Evolutionary conservation across 345 rosid species (phyloP).

Genomic region (Limnanthes douglasii): DNA sequence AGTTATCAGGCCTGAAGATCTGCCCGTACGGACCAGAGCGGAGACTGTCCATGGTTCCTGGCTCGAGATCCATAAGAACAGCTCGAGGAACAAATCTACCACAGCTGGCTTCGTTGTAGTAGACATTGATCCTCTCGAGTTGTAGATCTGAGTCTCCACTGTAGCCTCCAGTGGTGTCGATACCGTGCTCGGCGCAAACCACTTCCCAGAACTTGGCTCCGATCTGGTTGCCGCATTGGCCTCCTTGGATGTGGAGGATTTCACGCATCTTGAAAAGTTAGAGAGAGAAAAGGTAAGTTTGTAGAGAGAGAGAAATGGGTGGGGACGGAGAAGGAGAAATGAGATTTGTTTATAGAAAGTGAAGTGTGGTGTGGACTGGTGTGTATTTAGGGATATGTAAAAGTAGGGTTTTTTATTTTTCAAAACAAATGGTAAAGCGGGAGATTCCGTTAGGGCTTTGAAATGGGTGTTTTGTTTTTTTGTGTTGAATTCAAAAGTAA

Average conservation of each 20-base stretch:
- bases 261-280: not conserved
- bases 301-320: no score
- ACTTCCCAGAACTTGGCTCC: conserved; percentile 74
- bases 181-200: conserved; percentile 51
- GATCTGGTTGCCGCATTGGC: conserved; percentile 5
- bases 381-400: no score
- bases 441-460: no score
- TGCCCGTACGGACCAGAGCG: conserved; percentile 3
- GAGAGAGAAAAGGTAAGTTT: no score
- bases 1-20: not conserved
- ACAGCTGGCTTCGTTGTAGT: not conserved
- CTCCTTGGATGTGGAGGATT: conserved; percentile 4
- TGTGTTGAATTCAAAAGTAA: no score
- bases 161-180: conserved; percentile 1
- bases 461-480: no score
- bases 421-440: no score
- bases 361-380: no score
- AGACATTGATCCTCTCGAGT: conserved; percentile 2
- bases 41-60: conserved; percentile 3
- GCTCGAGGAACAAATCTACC: conserved; percentile 1
- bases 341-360: no score
- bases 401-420: no score
- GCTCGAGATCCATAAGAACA: conserved; percentile 2
- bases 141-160: conserved; percentile 2
- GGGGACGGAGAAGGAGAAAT: no score